phyloP scores from a whole-genome alignment of 2,329 filamentous ascomycete genomes.

The Davidsoniella neocaledoniae region DNA sequence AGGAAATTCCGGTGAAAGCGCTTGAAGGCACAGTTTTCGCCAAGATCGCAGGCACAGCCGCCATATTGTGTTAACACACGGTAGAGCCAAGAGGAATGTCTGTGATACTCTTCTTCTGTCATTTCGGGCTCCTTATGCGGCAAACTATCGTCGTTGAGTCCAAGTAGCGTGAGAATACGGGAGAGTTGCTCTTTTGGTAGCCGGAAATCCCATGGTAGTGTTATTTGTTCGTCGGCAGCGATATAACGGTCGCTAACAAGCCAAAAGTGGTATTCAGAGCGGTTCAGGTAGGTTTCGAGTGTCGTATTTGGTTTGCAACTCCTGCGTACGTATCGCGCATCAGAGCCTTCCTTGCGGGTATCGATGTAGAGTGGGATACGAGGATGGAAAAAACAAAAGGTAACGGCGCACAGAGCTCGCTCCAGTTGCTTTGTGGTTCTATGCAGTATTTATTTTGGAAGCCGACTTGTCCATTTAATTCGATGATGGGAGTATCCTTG shows the following conservation, averaged over 20 bases:
- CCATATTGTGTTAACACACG: slow-evolving; percentile 61
- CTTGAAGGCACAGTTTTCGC: slow-evolving; percentile 44
- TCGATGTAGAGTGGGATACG: slow-evolving; percentile 84
- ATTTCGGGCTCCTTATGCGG: slow-evolving; percentile 33
- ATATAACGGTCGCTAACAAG: slow-evolving; percentile 72
- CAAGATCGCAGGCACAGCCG: slow-evolving; percentile 57
- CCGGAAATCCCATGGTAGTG: slow-evolving; percentile 50
- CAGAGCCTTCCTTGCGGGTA: slow-evolving; percentile 70
- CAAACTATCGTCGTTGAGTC: slow-evolving; percentile 43
- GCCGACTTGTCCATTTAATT: slow-evolving; percentile 65
- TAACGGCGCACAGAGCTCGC: slow-evolving; percentile 43
- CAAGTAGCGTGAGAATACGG: slow-evolving; percentile 41
- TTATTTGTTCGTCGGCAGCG: slow-evolving; percentile 44
- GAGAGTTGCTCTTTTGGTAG: slow-evolving; percentile 37
- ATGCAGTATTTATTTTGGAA: slow-evolving; percentile 57
- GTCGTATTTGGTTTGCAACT: slow-evolving; percentile 85
- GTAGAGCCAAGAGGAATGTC: slow-evolving; percentile 47
- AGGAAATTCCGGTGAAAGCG: slow-evolving; percentile 42
- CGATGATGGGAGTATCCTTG: slow-evolving; percentile 41
- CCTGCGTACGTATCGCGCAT: slow-evolving; percentile 73
- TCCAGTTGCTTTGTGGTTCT: slow-evolving; percentile 49
- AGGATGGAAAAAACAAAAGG: slow-evolving; percentile 82
- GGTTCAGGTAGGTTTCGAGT: slow-evolving; percentile 71
- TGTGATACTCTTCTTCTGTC: slow-evolving; percentile 42
- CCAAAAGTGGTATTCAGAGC: slow-evolving; percentile 74